Base-by-base conservation (phyloP, 257 asterid genomes). In the Voacanga thouarsii region DNA sequence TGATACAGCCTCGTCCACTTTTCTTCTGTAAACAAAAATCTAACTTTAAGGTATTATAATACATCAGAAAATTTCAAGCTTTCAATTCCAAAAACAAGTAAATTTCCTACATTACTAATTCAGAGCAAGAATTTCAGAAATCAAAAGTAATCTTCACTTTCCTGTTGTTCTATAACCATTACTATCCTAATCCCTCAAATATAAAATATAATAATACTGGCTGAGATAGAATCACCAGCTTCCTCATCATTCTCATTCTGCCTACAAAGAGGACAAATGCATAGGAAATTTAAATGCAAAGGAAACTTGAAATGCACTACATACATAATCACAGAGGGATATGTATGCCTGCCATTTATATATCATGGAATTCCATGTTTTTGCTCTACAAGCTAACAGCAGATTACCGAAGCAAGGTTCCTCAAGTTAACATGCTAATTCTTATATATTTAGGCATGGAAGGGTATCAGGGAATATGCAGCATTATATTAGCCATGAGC, bases 1-100 rank as follows among this genome's bases (percentile, higher is more conserved):
- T 94, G 90, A 78, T 88, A 90, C 28, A 87, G 78, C 60, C 80
- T 72, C 5, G 74, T 50, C 91, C 89, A 85, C 70, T 15, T 53
- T 30, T 49, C 44, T 80, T 84, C 98, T 93, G 89, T 80, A 80
- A 70, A 26, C 64, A 66, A 64, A 56, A n/a, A 18, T 2, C 16
- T 12, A 37, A 41, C 33, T 19, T 26, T 19, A 68, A 41, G 18
- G 45, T 5, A 39, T 37, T 39, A 30, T 3, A 23, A 41, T 68
- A 41, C 53, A 68, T 53, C 2, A 68, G 28, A 68, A 39, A 7
- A 43, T 43, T 68, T 68, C 30, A 63, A 30, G 43, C 53, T 39
- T 41, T 19, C 14, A 66, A 37, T 30, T 23, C 75, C 60, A 21
- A 45, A 75, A 50, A 63, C 69, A 66, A 28, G 51, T 24, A n/a